These are phyloP conservation scores for Rhodotorula babjevae DNA, from an alignment of 768 basidiomycete genomes.

Conservation along the genomic window DNA sequence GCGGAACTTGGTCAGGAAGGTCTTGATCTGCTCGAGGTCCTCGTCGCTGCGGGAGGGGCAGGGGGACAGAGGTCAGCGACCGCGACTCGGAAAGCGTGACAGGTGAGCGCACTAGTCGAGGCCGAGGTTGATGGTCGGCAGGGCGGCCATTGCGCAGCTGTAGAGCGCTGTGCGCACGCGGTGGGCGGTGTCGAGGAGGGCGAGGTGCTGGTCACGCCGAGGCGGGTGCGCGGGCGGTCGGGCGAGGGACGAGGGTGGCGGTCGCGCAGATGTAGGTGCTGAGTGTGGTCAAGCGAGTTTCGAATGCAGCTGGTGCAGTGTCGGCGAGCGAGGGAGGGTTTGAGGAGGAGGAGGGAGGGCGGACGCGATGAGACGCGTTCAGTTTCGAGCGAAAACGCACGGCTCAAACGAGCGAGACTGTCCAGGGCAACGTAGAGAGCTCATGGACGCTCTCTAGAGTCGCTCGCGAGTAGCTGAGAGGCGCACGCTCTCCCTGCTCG, in stretches of 20 bases:
- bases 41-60: slow-evolving; percentile 18
- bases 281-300: not conserved
- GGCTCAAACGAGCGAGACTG: no score
- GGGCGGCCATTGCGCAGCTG: slow-evolving; percentile 3
- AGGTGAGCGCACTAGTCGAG: slow-evolving; percentile 36
- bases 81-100: not conserved
- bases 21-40: slow-evolving; percentile 36
- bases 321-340: not conserved
- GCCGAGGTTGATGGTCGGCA: slow-evolving; percentile 37
- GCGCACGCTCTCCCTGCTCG: no score
- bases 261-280: not conserved
- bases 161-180: not conserved
- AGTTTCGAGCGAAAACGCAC: no score
- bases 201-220: not conserved
- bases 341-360: not conserved
- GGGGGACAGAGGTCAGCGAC: not conserved
- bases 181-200: not conserved
- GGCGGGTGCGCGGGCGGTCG: no score
- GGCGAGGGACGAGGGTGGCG: not conserved
- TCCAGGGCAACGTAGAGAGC: no score
- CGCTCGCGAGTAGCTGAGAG: no score
- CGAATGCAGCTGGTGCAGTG: not conserved
- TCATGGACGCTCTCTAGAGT: no score
- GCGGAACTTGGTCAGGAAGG: slow-evolving; percentile 34
- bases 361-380: not conserved